A percentile compares a stretch with the other conserved stretches of the same genome.
phyloP scores from a whole-genome alignment of 2,329 filamentous ascomycete genomes.

The Aspergillus uvarum region DNA sequence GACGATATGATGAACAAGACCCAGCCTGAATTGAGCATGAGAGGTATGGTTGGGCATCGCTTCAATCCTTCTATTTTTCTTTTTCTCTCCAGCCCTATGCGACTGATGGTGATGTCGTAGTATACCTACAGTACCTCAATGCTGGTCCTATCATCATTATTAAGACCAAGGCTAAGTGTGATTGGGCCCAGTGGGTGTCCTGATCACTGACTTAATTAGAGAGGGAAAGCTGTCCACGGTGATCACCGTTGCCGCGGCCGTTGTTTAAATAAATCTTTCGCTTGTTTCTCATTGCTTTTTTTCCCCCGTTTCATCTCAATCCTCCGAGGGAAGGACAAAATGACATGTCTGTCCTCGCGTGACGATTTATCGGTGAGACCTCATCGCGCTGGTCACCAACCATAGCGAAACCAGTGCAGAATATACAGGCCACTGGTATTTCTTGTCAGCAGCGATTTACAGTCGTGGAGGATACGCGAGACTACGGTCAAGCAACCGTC shows the following conservation, averaged over 20 bases:
- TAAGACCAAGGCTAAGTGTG: neutral
- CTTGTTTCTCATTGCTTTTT: slow-evolving; percentile 2
- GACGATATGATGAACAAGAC: slow-evolving; percentile 5
- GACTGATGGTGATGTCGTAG: neutral
- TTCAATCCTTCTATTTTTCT: neutral
- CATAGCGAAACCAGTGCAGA: neutral
- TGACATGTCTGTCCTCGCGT: neutral
- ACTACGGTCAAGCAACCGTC: neutral
- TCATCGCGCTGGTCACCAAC: neutral
- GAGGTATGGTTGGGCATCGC: slow-evolving; percentile 3
- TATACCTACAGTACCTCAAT: neutral
- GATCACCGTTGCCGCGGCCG: slow-evolving; percentile 4
- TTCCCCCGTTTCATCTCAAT: neutral
- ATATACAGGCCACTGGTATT: neutral
- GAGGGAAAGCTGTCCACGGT: neutral
- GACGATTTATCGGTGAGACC: neutral
- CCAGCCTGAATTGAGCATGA: neutral
- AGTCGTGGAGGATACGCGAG: neutral
- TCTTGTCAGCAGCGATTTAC: neutral
- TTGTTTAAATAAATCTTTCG: slow-evolving; percentile 7
- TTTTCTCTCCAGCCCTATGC: slow-evolving; percentile 4
- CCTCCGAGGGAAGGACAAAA: neutral
- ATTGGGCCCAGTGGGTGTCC: neutral
- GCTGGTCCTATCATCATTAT: slow-evolving; percentile 3
- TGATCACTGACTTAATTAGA: neutral